phyloP scores from a whole-genome alignment of 2,329 filamentous ascomycete genomes.

The Colletotrichum melonis region DNA sequence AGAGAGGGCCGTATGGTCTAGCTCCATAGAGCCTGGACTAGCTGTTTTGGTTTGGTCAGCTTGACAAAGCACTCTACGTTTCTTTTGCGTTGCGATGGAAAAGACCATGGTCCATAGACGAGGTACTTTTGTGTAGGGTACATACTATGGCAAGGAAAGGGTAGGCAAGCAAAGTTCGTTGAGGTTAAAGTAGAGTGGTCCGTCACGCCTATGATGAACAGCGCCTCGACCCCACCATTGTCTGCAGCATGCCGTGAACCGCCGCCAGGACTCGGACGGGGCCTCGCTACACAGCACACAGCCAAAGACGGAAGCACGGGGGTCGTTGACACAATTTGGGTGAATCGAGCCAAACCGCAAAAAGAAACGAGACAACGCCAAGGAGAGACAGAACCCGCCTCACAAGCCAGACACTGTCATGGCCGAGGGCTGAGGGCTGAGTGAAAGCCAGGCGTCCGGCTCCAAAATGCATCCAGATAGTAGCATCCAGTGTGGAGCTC shows the following conservation, averaged over 20 bases:
- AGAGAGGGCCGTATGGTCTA: slow-evolving; percentile 48
- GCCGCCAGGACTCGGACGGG: slow-evolving; percentile 1
- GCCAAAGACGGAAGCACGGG: slow-evolving; percentile 24
- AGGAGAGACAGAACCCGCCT: slow-evolving; percentile 11
- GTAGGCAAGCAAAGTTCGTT: slow-evolving; percentile 8
- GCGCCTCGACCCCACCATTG: slow-evolving; percentile 1
- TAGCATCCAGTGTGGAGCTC: slow-evolving; percentile 29
- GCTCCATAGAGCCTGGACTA: slow-evolving; percentile 49
- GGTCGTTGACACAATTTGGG: slow-evolving; percentile 36
- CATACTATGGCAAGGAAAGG: not conserved
- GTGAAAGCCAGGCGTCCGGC: slow-evolving; percentile 10
- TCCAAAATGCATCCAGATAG: slow-evolving; percentile 8
- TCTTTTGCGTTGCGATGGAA: not conserved
- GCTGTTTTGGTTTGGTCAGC: slow-evolving; percentile 31
- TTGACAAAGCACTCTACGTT: slow-evolving; percentile 30
- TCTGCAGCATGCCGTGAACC: slow-evolving; percentile 26
- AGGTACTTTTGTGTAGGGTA: not conserved
- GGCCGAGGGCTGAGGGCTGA: not conserved
- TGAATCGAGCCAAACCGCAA: slow-evolving; percentile 31
- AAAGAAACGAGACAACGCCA: slow-evolving; percentile 17
- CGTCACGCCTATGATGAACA: not conserved
- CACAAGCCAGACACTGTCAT: slow-evolving; percentile 21
- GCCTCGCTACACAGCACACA: slow-evolving; percentile 20
- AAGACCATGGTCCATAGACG: not conserved
- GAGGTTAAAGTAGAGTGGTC: slow-evolving; percentile 34